Evolutionary conservation across 768 basidiomycete species (phyloP).

Genomic region (Kwoniella dendrophila): DNA sequence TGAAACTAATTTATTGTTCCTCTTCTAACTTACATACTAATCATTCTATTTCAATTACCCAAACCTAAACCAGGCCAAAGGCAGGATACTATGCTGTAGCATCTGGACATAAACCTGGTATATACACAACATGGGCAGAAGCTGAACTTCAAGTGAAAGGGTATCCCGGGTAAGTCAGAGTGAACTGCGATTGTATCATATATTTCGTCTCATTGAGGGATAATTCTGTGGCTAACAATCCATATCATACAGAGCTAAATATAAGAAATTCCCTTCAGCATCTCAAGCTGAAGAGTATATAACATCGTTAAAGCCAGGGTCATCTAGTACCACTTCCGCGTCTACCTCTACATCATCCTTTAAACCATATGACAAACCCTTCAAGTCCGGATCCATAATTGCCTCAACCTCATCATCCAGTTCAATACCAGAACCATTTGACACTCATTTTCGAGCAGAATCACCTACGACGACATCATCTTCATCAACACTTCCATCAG

Average conservation of each 20-base stretch:
- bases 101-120: slow-evolving; percentile 66
- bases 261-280: slow-evolving; percentile 68
- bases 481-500: slow-evolving; percentile 15
- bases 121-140: slow-evolving; percentile 75
- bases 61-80: slow-evolving; percentile 52
- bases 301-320: neutral
- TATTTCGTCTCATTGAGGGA: no score
- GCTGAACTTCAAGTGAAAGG: slow-evolving; percentile 70
- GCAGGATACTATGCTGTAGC: slow-evolving; percentile 73
- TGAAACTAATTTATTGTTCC: no score
- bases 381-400: slow-evolving; percentile 18
- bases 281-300: slow-evolving; percentile 67
- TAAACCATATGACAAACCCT: slow-evolving; percentile 13
- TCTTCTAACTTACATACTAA: no score
- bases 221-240: neutral
- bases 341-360: slow-evolving; percentile 11
- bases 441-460: slow-evolving; percentile 24
- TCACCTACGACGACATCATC: slow-evolving; percentile 25
- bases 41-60: no score
- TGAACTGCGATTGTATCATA: neutral
- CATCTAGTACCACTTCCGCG: neutral
- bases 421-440: slow-evolving; percentile 12
- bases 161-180: slow-evolving; percentile 58
- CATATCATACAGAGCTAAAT: slow-evolving; percentile 59
- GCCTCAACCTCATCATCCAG: no score